Percentiles rank a stretch among this genome's conserved stretches.
These are phyloP conservation scores for Didymella pomorum DNA, from an alignment of 2,329 filamentous ascomycete genomes.

Conservation along the genomic window DNA sequence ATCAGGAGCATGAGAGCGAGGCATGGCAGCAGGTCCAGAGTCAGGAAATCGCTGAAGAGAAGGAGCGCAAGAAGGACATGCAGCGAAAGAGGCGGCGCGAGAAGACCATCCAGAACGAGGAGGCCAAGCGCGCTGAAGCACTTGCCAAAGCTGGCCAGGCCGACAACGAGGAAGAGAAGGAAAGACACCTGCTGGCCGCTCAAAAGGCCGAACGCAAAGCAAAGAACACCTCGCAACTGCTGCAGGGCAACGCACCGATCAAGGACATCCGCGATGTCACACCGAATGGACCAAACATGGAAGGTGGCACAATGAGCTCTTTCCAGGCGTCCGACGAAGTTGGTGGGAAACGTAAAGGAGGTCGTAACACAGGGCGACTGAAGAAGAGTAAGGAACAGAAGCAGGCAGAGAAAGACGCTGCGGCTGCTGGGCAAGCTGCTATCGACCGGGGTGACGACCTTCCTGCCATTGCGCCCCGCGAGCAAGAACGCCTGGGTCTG, in stretches of 20 bases:
- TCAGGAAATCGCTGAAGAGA: slow-evolving; percentile 90
- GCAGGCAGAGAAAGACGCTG: slow-evolving; percentile 74
- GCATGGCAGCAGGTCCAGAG: slow-evolving; percentile 88
- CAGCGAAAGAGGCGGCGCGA: slow-evolving; percentile 94
- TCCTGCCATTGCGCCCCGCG: slow-evolving; percentile 66
- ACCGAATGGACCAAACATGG: slow-evolving; percentile 78
- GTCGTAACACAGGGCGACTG: slow-evolving; percentile 66
- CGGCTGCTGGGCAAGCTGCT: slow-evolving; percentile 86
- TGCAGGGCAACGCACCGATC: slow-evolving; percentile 78
- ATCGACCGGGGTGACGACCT: slow-evolving; percentile 80
- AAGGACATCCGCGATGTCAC: slow-evolving; percentile 78
- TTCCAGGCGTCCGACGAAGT: slow-evolving; percentile 73
- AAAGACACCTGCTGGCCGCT: slow-evolving; percentile 82
- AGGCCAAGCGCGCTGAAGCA: slow-evolving; percentile 81
- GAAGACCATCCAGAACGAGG: slow-evolving; percentile 90
- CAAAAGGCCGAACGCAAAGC: slow-evolving; percentile 93
- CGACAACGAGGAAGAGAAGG: slow-evolving; percentile 81
- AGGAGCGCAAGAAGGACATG: slow-evolving; percentile 99
- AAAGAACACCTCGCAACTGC: slow-evolving; percentile 83
- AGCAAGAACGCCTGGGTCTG: slow-evolving; percentile 61
- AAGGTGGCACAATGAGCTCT: slow-evolving; percentile 84
- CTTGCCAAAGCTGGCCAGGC: slow-evolving; percentile 79
- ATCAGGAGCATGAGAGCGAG: slow-evolving; percentile 77
- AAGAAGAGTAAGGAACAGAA: slow-evolving; percentile 87
- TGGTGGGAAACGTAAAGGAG: slow-evolving; percentile 62